A percentile compares a stretch with the other conserved stretches of the same genome.
phyloP scores from a whole-genome alignment of 78 protist genomes.

The Dictyostelium citrinum region DNA sequence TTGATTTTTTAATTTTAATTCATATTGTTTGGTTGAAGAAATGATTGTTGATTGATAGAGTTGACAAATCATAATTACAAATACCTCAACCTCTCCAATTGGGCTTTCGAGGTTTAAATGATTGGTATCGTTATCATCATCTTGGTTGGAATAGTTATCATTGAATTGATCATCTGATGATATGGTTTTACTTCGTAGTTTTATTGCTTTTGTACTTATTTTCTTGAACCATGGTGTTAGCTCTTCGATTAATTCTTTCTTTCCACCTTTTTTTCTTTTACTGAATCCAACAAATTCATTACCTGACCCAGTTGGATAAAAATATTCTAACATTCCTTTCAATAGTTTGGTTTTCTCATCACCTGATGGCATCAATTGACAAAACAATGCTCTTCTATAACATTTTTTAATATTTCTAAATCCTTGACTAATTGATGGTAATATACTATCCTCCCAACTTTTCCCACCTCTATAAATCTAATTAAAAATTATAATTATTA shows the following conservation, averaged over 20 bases:
- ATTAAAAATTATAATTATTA: neutral
- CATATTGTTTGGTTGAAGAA: neutral
- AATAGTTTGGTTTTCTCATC: neutral
- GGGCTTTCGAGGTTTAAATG: neutral
- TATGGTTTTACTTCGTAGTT: neutral
- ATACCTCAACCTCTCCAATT: neutral
- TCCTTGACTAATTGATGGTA: neutral
- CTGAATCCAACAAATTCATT: neutral
- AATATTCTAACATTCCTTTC: neutral
- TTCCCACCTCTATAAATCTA: slow-evolving; percentile 2
- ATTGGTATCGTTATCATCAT: neutral
- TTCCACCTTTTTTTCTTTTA: neutral
- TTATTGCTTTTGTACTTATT: neutral
- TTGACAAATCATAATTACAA: neutral
- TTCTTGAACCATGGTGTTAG: neutral
- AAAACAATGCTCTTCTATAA: neutral
- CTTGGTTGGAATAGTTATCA: neutral
- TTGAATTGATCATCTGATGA: neutral
- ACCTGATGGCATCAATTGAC: neutral
- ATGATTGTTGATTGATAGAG: neutral
- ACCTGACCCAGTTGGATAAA: neutral
- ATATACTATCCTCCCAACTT: neutral
- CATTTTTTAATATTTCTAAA: neutral
- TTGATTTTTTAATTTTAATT: neutral
- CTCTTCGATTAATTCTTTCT: neutral